Base-by-base conservation (phyloP, 2,329 filamentous ascomycete species). In the Colletotrichum magnum region DNA sequence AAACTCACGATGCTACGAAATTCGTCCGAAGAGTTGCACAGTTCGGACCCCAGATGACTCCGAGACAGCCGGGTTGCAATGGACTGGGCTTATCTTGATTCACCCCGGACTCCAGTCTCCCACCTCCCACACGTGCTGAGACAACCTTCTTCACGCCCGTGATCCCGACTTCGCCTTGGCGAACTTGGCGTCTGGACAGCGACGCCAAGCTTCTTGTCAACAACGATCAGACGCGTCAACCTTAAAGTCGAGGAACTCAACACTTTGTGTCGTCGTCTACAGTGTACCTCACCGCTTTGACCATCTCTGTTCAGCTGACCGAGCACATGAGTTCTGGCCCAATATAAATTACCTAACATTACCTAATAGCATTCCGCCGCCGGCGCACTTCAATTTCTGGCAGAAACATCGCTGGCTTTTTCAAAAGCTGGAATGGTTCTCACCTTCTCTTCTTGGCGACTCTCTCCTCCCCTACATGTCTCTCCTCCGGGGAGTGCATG, bases 111-210 rank as follows among this genome's bases (percentile, higher is more conserved):
- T 64, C 21, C 21, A 24, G 21, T 24, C 21, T 24, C 21, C 21
- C 21, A 24, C 21, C 21, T 24, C 58, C 60, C 26, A 50, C 58
- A 68, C 58, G 68, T 70, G 68, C 68, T 68, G 58, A 64, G 64
- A 70, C 68, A 68, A 68, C 68, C 64, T 69, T 69, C 66, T 69
- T 69, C 62, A 61, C 50, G 21, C 62, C 67, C 67, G 62, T 64
- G 41, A 68, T 70, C 53, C 47, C 36, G 6, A 15, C 51, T 45
- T 69, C 54, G 63, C 45, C 67, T 70, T 70, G 68, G 68, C 68
- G 50, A 32, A 32, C 63, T 70, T 70, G 68, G 68, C 63, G 58
- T 51, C 64, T 53, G 47, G 64, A 59, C 45, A 58, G 36, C 28
- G 15, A 47, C 28, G 68, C 68, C 68, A 70, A 70, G 64, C 68